phyloP scores from a whole-genome alignment of 2,329 filamentous ascomycete species.

The Diplodia sapinea region DNA sequence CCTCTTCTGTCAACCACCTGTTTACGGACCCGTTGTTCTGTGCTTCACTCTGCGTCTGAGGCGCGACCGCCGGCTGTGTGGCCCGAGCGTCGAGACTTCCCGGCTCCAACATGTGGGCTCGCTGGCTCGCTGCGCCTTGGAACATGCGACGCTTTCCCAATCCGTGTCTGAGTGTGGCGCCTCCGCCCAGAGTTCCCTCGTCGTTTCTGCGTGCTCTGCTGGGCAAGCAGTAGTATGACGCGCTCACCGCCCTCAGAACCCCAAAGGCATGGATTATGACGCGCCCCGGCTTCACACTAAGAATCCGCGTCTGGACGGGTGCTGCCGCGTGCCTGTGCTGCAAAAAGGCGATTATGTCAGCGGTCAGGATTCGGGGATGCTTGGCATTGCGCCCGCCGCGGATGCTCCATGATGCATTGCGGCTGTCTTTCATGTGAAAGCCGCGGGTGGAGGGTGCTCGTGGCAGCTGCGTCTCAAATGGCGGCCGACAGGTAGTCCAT shows the following conservation, averaged over 20 bases:
- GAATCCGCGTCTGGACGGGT: not conserved
- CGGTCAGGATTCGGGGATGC: not conserved
- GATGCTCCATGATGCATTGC: not conserved
- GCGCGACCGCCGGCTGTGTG: not conserved
- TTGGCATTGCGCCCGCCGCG: not conserved
- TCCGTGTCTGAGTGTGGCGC: not conserved
- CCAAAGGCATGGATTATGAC: not conserved
- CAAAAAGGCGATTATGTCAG: not conserved
- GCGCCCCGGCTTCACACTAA: not conserved
- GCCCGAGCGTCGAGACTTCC: not conserved
- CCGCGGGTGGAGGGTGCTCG: not conserved
- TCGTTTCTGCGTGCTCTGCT: not conserved
- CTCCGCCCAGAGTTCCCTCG: not conserved
- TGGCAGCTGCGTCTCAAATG: not conserved
- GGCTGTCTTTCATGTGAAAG: slow-evolving; percentile 15
- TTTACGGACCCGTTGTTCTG: not conserved
- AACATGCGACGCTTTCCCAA: not conserved
- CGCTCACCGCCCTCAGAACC: not conserved
- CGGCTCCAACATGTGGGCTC: not conserved
- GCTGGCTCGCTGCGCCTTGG: not conserved
- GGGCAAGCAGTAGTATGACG: not conserved
- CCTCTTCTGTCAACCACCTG: not conserved
- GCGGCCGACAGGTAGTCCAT: not conserved
- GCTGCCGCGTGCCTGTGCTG: not conserved
- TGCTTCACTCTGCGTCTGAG: not conserved